These are phyloP conservation scores for Pyrenophora tritici-repentis DNA, from an alignment of 2,329 filamentous ascomycete genomes.

Conservation along the genomic window DNA sequence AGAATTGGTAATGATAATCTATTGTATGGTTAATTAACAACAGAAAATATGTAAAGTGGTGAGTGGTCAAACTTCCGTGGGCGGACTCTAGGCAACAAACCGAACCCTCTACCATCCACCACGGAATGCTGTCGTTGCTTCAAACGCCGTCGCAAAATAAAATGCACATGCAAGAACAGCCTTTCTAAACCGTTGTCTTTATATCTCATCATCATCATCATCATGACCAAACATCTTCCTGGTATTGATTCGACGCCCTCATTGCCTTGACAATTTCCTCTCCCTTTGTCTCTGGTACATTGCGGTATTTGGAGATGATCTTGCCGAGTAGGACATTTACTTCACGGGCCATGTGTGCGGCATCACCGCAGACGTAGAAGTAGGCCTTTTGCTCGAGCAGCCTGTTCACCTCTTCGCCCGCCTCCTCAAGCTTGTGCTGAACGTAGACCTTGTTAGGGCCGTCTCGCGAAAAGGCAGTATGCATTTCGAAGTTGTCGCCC, in stretches of 20 bases:
- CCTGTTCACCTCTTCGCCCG: conserved; percentile 81
- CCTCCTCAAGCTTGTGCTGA: conserved; percentile 87
- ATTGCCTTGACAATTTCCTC: conserved; percentile 98
- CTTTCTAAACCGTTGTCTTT: conserved; percentile 1
- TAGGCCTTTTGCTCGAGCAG: conserved; percentile 86
- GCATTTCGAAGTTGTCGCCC: conserved; percentile 85
- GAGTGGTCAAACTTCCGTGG: conserved; percentile 1
- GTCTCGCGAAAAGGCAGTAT: conserved; percentile 95
- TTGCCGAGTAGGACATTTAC: conserved; percentile 86
- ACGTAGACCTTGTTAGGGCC: conserved; percentile 90
- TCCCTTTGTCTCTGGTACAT: conserved; percentile 80
- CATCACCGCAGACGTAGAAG: conserved; percentile 98
- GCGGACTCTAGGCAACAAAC: conserved; percentile 5
- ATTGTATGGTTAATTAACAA: conserved; percentile 1
- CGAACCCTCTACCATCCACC: neutral
- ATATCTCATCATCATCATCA: neutral
- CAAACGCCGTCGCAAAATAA: conserved; percentile 27
- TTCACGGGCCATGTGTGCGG: conserved; percentile 94
- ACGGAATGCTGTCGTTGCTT: conserved; percentile 4
- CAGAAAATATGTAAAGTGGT: neutral
- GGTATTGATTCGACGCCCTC: conserved; percentile 93
- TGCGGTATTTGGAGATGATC: conserved; percentile 83
- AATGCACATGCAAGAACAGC: conserved; percentile 30
- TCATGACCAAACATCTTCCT: conserved; percentile 76
- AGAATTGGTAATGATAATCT: neutral